A percentile compares a stretch with the other conserved stretches of the same genome.
phyloP scores from a whole-genome alignment of 169 alveolate species.

The Amoebophrya sp. region DNA sequence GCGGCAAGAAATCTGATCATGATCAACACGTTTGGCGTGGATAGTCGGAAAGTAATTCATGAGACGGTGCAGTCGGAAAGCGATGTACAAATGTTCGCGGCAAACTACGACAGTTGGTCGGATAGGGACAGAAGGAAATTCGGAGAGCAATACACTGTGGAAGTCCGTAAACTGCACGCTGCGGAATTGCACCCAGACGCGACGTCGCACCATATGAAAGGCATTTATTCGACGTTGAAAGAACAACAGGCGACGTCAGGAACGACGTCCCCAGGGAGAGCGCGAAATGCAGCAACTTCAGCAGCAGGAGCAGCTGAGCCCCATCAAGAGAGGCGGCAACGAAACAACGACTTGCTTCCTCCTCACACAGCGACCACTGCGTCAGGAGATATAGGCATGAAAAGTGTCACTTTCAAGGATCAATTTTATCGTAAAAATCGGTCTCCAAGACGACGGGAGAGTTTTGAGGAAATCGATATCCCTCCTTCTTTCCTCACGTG shows the following conservation, averaged over 20 bases:
- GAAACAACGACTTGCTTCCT: too few relatives aligned
- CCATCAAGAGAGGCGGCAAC: too few relatives aligned
- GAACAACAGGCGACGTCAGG: too few relatives aligned
- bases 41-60: background rate
- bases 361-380: too few relatives aligned
- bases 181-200: background rate
- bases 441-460: too few relatives aligned
- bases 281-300: background rate
- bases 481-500: too few relatives aligned
- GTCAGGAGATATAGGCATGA: too few relatives aligned
- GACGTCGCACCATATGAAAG: background rate
- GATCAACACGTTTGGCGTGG: slow-evolving; percentile 26
- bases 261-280: background rate
- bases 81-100: background rate
- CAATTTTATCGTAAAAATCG: too few relatives aligned
- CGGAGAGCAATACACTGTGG: background rate
- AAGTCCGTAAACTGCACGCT: background rate
- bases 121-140: background rate
- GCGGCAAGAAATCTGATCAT: background rate
- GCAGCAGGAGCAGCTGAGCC: too few relatives aligned
- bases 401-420: too few relatives aligned
- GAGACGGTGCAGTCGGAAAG: slow-evolving; percentile 11
- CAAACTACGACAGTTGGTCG: background rate
- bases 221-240: too few relatives aligned
- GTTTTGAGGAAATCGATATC: too few relatives aligned